Percentiles rank a stretch among this genome's conserved stretches.
Conservation (phyloP, 2,329 filamentous ascomycete species). For the Ascochyta clinopodiicola region DNA sequence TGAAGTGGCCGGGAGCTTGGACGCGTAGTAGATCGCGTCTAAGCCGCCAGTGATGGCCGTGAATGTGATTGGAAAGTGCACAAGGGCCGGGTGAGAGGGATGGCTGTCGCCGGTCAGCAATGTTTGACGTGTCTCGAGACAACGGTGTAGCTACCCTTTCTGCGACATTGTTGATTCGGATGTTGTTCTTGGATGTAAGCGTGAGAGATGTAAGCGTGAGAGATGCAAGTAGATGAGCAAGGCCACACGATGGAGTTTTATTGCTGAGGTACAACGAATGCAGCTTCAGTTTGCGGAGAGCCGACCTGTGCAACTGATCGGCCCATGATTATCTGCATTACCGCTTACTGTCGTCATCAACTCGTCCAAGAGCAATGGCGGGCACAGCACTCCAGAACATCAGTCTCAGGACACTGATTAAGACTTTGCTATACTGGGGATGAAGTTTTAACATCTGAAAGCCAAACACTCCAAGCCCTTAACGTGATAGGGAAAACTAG, state of each 20-base stretch:
- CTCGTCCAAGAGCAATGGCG: slow-evolving; percentile 1
- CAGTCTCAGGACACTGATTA: too few relatives aligned
- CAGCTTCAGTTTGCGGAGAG: slow-evolving; percentile 13
- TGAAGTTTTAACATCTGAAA: too few relatives aligned
- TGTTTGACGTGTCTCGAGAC: not conserved
- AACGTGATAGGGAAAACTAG: too few relatives aligned
- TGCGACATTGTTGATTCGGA: slow-evolving; percentile 4
- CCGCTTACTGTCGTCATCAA: slow-evolving; percentile 19
- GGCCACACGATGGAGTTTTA: not conserved
- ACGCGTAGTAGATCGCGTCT: slow-evolving; percentile 49
- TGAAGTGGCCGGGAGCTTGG: slow-evolving; percentile 42
- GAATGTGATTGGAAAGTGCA: slow-evolving; percentile 58
- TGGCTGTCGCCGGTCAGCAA: slow-evolving; percentile 37
- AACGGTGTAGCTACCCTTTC: slow-evolving; percentile 3
- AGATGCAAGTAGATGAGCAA: not conserved
- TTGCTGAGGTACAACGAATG: not conserved
- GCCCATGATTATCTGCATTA: not conserved
- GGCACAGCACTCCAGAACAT: too few relatives aligned
- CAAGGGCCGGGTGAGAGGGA: slow-evolving; percentile 54
- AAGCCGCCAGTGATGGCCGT: slow-evolving; percentile 51
- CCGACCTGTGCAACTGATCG: slow-evolving; percentile 4
- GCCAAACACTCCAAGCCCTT: too few relatives aligned
- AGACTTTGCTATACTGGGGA: too few relatives aligned
- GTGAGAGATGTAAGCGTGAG: not conserved
- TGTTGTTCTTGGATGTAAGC: not conserved